These are phyloP conservation scores for Boletus vinaceobasis DNA, from an alignment of 768 basidiomycete species.

Conservation along the genomic window DNA sequence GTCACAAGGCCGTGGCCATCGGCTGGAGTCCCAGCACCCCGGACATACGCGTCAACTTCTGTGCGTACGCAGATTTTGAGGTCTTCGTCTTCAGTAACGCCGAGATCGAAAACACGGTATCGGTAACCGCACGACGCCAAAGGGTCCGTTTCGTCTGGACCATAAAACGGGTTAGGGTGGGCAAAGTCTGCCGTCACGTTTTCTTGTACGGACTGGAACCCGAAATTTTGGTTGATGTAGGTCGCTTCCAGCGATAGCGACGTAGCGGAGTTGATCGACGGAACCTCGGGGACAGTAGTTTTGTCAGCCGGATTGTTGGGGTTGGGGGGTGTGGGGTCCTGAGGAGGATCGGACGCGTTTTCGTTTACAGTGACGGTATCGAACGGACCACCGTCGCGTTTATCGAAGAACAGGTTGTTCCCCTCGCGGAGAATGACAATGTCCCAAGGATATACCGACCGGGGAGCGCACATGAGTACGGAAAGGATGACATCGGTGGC, in stretches of 20 bases:
- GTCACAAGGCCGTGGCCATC: constrained; percentile 81
- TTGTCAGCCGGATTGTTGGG: constrained; percentile 76
- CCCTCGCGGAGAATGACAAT: constrained; percentile 94
- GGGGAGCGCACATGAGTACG: constrained; percentile 92
- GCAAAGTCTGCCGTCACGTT: constrained; percentile 66
- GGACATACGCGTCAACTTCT: constrained; percentile 90
- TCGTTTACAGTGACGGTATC: constrained; percentile 98
- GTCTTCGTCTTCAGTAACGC: constrained; percentile 87
- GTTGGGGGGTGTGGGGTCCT: constrained; percentile 75
- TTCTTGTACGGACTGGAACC: constrained; percentile 91
- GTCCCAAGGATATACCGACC: constrained; percentile 98
- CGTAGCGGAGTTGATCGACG: constrained; percentile 89
- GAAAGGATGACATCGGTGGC: constrained; percentile 94
- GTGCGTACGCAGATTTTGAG: constrained; percentile 90
- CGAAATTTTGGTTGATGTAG: constrained; percentile 98
- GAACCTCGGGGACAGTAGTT: constrained; percentile 55
- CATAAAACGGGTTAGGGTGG: constrained; percentile 94
- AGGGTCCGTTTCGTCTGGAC: constrained; percentile 90
- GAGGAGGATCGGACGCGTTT: constrained; percentile 92
- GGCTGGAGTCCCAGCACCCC: constrained; percentile 54
- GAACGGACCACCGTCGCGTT: constrained; percentile 95
- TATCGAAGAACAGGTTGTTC: constrained; percentile 92
- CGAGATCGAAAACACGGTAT: constrained; percentile 92
- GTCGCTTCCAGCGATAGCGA: constrained; percentile 96
- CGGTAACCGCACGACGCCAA: constrained; percentile 95